A percentile compares a stretch with the other conserved stretches of the same genome.
phyloP scores from a whole-genome alignment of 1,284 basidiomycete species.

The Dichomitus squalens region DNA sequence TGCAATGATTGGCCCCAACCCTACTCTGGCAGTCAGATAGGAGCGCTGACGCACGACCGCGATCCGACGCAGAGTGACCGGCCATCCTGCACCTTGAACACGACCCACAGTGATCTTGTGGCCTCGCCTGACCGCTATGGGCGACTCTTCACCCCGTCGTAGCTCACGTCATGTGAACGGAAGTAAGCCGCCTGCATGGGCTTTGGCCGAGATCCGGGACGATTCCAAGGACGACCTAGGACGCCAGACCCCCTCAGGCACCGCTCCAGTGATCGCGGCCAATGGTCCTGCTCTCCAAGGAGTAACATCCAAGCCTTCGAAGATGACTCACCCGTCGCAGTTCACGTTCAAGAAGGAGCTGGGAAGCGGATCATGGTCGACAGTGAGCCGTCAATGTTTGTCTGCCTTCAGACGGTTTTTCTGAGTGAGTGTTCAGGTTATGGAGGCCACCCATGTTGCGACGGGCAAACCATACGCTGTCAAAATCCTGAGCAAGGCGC shows the following conservation, averaged over 20 bases:
- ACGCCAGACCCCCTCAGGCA: conserved; percentile 3
- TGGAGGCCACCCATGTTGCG: conserved; percentile 15
- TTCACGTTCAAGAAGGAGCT: conserved; percentile 18
- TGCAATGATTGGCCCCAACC: conserved; percentile 6
- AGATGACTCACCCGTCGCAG: conserved; percentile 17
- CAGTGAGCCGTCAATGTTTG: conserved; percentile 1
- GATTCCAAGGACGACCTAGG: neutral
- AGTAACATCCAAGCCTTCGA: neutral
- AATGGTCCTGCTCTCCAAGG: neutral
- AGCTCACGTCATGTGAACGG: neutral
- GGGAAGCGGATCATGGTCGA: conserved; percentile 24
- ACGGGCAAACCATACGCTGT: conserved; percentile 17
- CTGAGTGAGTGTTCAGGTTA: conserved; percentile 9
- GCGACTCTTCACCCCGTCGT: neutral
- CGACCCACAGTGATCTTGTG: neutral
- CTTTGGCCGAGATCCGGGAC: conserved; percentile 6
- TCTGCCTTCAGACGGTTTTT: no score
- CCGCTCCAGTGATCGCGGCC: conserved; percentile 1
- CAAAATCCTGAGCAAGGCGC: conserved; percentile 23
- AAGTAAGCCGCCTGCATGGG: conserved; percentile 4
- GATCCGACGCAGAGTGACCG: neutral
- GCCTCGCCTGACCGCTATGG: neutral
- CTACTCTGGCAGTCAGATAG: conserved; percentile 1
- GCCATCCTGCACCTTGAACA: neutral
- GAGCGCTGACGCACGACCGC: neutral